Conservation (phyloP, 1,284 basidiomycete species). For the Pyrrhoderma lamaoense region DNA sequence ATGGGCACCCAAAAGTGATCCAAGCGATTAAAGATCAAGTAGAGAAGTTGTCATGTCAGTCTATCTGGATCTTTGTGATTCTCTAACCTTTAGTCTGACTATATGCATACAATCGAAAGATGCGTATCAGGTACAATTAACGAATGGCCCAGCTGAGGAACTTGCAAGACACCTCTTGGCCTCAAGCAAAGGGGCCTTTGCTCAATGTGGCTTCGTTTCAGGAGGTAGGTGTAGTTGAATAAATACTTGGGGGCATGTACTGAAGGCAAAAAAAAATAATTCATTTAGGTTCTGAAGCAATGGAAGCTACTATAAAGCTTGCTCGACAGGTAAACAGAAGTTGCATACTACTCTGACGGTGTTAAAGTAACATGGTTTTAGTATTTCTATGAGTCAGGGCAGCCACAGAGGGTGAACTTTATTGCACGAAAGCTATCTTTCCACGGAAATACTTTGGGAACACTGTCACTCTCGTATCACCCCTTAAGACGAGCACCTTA, state of each 20-base stretch:
- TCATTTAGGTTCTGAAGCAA: slow-evolving; percentile 68
- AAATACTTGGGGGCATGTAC: too few species aligned
- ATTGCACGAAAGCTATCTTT: slow-evolving; percentile 76
- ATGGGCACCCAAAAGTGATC: slow-evolving; percentile 61
- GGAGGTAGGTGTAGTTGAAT: slow-evolving; percentile 43
- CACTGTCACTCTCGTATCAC: slow-evolving; percentile 60
- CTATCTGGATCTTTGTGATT: not conserved
- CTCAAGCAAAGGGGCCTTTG: slow-evolving; percentile 65
- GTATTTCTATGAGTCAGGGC: slow-evolving; percentile 65
- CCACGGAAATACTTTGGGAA: slow-evolving; percentile 77
- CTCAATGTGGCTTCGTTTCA: slow-evolving; percentile 57
- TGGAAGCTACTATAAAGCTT: slow-evolving; percentile 76
- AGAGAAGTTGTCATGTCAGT: slow-evolving; percentile 61
- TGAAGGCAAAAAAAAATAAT: not conserved
- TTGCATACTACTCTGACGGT: not conserved
- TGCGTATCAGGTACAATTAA: slow-evolving; percentile 76
- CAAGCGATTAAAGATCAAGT: slow-evolving; percentile 72
- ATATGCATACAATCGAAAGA: slow-evolving; percentile 34
- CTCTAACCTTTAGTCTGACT: not conserved
- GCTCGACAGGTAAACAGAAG: slow-evolving; percentile 54
- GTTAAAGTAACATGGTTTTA: slow-evolving; percentile 23
- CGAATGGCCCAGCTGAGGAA: slow-evolving; percentile 70
- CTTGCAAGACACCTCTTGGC: slow-evolving; percentile 58
- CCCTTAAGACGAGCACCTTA: slow-evolving; percentile 62
- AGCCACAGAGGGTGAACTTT: slow-evolving; percentile 65